These are phyloP conservation scores for Mycena indigotica DNA, from an alignment of 768 basidiomycete genomes.

Conservation along the genomic window DNA sequence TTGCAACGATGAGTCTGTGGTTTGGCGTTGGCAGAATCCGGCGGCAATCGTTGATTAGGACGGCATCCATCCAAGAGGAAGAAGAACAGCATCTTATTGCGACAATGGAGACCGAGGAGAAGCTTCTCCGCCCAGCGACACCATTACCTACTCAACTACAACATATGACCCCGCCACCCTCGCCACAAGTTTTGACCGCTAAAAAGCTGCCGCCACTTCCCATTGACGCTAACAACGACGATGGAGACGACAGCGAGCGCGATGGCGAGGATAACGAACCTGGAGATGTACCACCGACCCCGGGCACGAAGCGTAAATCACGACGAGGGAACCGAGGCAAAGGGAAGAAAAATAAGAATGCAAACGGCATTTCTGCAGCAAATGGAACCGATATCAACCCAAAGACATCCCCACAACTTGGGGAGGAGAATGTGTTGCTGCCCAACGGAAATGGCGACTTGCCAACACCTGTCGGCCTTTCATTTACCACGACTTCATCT, in stretches of 20 bases:
- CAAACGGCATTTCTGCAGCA: conserved; percentile 33
- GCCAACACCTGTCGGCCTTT: conserved; percentile 21
- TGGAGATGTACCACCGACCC: conserved; percentile 41
- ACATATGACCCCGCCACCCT: conserved; percentile 1
- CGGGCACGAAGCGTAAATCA: conserved; percentile 45
- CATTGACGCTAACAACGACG: conserved; percentile 39
- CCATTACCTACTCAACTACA: not conserved
- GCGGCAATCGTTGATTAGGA: not conserved
- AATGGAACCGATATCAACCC: conserved; percentile 47
- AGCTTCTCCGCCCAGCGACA: not conserved
- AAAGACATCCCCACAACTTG: conserved; percentile 36
- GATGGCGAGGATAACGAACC: conserved; percentile 25
- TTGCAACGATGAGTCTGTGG: conserved; percentile 35
- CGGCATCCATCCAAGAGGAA: not conserved
- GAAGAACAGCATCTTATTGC: not conserved
- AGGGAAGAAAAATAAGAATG: conserved; percentile 48
- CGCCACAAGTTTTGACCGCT: conserved; percentile 6
- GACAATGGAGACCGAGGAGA: not conserved
- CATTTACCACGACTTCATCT: conserved; percentile 27
- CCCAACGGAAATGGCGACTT: conserved; percentile 22
- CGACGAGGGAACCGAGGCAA: conserved; percentile 51
- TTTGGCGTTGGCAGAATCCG: conserved; percentile 31
- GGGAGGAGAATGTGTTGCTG: conserved; percentile 29
- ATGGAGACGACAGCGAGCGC: conserved; percentile 62
- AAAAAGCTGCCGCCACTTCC: conserved; percentile 17